Conservation (phyloP, 116 monocot species). For the Papilionanthe hybrid region DNA sequence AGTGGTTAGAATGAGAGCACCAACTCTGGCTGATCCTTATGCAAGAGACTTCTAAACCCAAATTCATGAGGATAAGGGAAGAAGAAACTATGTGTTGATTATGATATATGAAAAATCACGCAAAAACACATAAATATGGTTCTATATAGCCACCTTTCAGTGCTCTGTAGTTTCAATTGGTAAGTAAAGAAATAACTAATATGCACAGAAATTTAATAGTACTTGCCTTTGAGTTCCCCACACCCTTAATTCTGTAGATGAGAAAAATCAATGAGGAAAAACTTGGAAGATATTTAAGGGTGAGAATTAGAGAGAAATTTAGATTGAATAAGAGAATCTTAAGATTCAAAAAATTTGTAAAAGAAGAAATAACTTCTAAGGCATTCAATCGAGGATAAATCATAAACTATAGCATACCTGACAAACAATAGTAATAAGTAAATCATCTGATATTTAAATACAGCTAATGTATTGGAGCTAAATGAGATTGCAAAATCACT, state of each 20-base stretch:
- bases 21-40: too few species aligned
- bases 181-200: not conserved
- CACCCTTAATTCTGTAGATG: constrained; percentile 79
- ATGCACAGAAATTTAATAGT: not conserved
- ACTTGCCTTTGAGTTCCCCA: constrained; percentile 75
- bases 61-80: too few species aligned
- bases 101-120: constrained; percentile 6
- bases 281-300: not conserved
- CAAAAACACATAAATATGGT: constrained; percentile 10
- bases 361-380: constrained; percentile 65
- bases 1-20: too few species aligned
- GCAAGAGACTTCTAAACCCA: too few species aligned
- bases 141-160: not conserved
- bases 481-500: not conserved
- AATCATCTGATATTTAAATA: not conserved
- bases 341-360: not conserved
- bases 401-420: constrained; percentile 93
- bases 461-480: not conserved
- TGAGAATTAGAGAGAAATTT: not conserved
- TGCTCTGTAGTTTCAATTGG: not conserved
- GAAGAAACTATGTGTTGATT: too few species aligned
- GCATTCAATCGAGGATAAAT: constrained; percentile 71
- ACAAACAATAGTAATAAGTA: constrained; percentile 1
- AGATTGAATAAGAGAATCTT: not conserved
- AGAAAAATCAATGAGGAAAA: constrained; percentile 2